phyloP scores from a whole-genome alignment of 371 early-diverging fungal species.

The Mucor racemosus region DNA sequence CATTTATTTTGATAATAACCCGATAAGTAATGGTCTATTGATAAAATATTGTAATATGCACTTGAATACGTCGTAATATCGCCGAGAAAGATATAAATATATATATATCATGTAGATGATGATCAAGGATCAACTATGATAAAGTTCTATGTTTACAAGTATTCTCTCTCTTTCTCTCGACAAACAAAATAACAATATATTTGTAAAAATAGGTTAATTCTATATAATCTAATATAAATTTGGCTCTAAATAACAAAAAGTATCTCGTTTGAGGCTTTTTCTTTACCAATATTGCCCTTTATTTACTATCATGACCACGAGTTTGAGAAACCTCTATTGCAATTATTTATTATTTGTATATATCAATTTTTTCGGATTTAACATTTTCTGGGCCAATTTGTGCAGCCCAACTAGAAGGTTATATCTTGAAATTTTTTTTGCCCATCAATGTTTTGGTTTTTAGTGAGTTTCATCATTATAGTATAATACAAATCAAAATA shows the following conservation, averaged over 20 bases:
- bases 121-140: too few species aligned
- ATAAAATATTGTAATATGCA: not conserved
- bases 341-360: not conserved
- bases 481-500: not conserved
- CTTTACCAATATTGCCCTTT: not conserved
- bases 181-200: too few species aligned
- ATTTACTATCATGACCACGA: conserved; percentile 11
- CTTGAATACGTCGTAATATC: not conserved
- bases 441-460: not conserved
- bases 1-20: not conserved
- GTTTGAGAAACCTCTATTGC: conserved; percentile 5
- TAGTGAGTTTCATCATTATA: not conserved
- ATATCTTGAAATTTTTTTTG: not conserved
- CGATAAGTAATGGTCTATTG: not conserved
- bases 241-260: too few species aligned
- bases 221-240: too few species aligned
- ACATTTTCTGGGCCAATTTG: conserved; percentile 1
- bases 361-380: not conserved
- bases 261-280: too few species aligned
- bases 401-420: not conserved
- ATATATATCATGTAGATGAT: too few species aligned
- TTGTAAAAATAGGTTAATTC: too few species aligned
- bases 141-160: too few species aligned
- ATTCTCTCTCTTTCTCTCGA: too few species aligned
- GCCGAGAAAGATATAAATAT: too few species aligned